Evolutionary conservation across 2,329 filamentous ascomycete species (phyloP).

Genomic region (Epichloe sp.): DNA sequence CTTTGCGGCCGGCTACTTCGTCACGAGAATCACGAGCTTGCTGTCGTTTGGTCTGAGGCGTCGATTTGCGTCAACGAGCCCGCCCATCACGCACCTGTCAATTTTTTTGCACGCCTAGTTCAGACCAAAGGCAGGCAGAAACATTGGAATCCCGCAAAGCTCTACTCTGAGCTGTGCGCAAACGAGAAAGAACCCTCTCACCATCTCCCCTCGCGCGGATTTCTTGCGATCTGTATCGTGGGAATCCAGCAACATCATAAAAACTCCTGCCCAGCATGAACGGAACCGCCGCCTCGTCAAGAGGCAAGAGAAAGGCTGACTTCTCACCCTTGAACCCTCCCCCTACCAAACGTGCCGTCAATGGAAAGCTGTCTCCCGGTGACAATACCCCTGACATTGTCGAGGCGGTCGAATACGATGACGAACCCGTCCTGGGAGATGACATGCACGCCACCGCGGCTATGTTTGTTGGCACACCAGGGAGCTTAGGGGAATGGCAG

Average conservation of each 20-base stretch:
- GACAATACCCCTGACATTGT: slow-evolving; percentile 33
- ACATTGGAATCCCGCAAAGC: not conserved
- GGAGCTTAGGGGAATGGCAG: slow-evolving; percentile 62
- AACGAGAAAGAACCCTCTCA: not conserved
- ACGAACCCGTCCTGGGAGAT: slow-evolving; percentile 29
- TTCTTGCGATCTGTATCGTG: slow-evolving; percentile 4
- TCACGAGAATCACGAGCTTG: slow-evolving; percentile 7
- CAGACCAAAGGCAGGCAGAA: not conserved
- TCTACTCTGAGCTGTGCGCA: not conserved
- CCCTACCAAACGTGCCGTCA: slow-evolving; percentile 24
- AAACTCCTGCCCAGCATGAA: slow-evolving; percentile 25
- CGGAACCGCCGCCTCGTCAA: slow-evolving; percentile 24
- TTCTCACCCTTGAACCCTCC: slow-evolving; percentile 25
- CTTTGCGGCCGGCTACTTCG: slow-evolving; percentile 9
- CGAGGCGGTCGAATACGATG: slow-evolving; percentile 23
- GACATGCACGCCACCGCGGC: slow-evolving; percentile 21
- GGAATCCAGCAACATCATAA: not conserved
- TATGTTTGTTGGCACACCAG: slow-evolving; percentile 25
- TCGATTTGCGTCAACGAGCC: not conserved
- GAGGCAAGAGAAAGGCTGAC: slow-evolving; percentile 40
- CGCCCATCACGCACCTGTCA: not conserved
- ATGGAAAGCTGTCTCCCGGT: slow-evolving; percentile 36
- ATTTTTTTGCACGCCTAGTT: not conserved
- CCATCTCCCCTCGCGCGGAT: not conserved
- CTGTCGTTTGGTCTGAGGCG: not conserved